Conservation (phyloP, 345 rosid genomes). For the Rubroshorea leprosula region DNA sequence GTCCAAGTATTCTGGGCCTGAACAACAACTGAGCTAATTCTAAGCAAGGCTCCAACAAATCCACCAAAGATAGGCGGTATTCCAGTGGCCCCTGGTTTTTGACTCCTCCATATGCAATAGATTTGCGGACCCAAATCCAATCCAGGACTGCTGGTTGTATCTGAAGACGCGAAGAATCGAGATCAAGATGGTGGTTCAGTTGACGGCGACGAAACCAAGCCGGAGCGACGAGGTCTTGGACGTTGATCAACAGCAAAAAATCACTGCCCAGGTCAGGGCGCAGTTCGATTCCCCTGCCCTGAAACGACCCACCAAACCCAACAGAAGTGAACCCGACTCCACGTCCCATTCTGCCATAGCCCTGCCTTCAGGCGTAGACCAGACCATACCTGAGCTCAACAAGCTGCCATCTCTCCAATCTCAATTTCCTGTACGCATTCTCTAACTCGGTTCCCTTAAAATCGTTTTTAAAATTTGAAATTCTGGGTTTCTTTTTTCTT, state of each 20-base stretch:
- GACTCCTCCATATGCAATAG: too few species aligned
- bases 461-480: not conserved
- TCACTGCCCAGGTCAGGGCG: slow-evolving; percentile 45
- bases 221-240: slow-evolving; percentile 72
- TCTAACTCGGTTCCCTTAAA: not conserved
- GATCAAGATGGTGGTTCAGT: slow-evolving; percentile 15
- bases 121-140: too few species aligned
- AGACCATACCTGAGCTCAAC: slow-evolving; percentile 47
- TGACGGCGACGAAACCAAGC: slow-evolving; percentile 56
- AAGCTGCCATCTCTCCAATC: slow-evolving; percentile 54
- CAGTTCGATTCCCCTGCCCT: slow-evolving; percentile 60
- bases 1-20: too few species aligned
- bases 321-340: slow-evolving; percentile 55
- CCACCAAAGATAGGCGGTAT: too few species aligned
- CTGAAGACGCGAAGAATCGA: not conserved
- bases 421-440: slow-evolving; percentile 34
- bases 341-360: slow-evolving; percentile 7
- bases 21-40: too few species aligned
- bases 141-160: too few species aligned
- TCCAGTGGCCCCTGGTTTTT: too few species aligned
- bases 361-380: slow-evolving; percentile 16
- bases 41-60: not conserved
- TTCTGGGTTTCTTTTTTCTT: not conserved
- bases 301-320: slow-evolving; percentile 67
- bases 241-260: slow-evolving; percentile 39